Evolutionary conservation across 176 grass and related monocot genomes (phyloP).

Genomic region (Triticum monococcum): DNA sequence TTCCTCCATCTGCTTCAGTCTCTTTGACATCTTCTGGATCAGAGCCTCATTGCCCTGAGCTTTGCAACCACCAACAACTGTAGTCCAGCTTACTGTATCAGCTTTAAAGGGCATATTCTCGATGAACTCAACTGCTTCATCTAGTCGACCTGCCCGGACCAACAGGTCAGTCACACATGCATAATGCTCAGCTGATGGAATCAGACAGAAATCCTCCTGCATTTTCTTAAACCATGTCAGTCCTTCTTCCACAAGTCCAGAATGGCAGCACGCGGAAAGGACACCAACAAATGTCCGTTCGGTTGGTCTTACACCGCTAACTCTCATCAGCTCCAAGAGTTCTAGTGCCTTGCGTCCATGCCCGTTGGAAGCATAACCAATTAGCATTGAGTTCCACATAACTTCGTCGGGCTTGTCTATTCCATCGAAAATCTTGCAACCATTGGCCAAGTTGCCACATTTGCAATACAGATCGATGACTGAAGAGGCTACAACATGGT

Average conservation of each 20-base stretch:
- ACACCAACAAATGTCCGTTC: constrained; percentile 62
- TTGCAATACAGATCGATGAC: constrained; percentile 81
- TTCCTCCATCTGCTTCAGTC: constrained; percentile 25
- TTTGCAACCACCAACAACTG: constrained; percentile 65
- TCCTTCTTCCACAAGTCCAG: constrained; percentile 61
- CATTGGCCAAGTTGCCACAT: constrained; percentile 53
- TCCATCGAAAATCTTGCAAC: constrained; percentile 43
- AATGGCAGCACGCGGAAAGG: constrained; percentile 70
- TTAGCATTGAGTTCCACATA: constrained; percentile 74
- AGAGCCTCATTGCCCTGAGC: constrained; percentile 57
- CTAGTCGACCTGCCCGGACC: constrained; percentile 58
- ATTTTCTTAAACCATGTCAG: constrained; percentile 66
- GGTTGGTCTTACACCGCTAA: constrained; percentile 39
- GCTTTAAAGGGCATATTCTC: constrained; percentile 69
- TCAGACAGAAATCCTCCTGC: constrained; percentile 47
- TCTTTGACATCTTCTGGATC: constrained; percentile 39
- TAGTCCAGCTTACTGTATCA: constrained; percentile 61
- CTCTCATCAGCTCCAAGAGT: constrained; percentile 48
- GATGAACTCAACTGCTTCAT: constrained; percentile 76
- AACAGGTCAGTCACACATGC: constrained; percentile 59
- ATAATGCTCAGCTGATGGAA: constrained; percentile 62
- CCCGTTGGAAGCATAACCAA: constrained; percentile 78
- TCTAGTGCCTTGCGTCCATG: constrained; percentile 57
- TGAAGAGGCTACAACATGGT: constrained; percentile 46
- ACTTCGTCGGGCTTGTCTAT: constrained; percentile 38